Evolutionary conservation across 176 grass and related monocot species (phyloP), one percentile per base, ranked within the genome.

Genomic region (Tuctoria greenei): DNA sequence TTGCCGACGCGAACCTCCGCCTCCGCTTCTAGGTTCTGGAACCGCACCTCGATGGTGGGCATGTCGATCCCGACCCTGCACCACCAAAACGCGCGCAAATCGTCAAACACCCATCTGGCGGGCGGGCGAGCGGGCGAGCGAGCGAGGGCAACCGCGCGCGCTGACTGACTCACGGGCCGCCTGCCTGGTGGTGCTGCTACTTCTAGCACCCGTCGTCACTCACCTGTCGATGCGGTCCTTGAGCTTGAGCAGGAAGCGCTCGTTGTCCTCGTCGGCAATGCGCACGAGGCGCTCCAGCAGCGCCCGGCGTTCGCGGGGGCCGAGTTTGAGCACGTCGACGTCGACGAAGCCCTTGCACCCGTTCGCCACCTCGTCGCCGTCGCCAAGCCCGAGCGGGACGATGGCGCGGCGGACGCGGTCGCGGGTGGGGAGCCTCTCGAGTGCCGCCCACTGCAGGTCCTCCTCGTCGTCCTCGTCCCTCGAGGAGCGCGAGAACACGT

Each of bases 11-110:
- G 85, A 63, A 84, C 83, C 71, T 90, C 72, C 9, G 91, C 95
- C 55, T 87, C 59, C 9, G 90, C 83, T 50, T 49, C 69, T 4
- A 98, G 84, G 49, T 88, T 66, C 82, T 94, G 82, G 72, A 85
- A 98, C 69, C 95, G 78, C 82, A 98, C 95, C 84, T 98, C 95
- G 61, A 98, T 82, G 18, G 88, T 88, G 4, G 95, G 95, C 61
- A 92, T 67, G 39, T 98, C 88, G 57, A 98, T 89, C 40, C 95
- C 95, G 20, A 98, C 95, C 47, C 95, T 97, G 55, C 75, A n/a
- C 25, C 79, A 21, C n/a, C 4, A 67, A 3, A 54, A 13, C 12
- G 75, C 41, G 55, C 56, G 60, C 75, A 78, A 85, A 74, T 50
- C 57, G 8, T 56, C 56, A 89, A 16, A 69, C 62, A 81, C 61